A percentile compares a stretch with the other conserved stretches of the same genome.
Evolutionary conservation across 1,139 yeast species (phyloP).

Genomic region (Lodderomyces oxycetoniae): DNA sequence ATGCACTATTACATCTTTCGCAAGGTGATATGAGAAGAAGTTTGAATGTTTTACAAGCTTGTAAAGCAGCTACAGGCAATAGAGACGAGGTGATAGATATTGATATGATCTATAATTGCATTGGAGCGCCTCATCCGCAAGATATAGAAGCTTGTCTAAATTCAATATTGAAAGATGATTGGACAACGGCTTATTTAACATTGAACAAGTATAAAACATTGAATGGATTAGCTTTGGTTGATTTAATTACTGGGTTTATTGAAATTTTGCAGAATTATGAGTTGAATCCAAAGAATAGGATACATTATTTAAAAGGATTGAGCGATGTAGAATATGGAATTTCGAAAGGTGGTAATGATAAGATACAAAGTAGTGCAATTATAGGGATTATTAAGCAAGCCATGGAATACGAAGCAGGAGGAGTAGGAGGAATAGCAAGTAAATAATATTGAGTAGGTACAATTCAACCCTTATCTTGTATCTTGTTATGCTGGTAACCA

Average conservation of each 20-base stretch:
- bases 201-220: conserved; percentile 56
- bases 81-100: conserved; percentile 52
- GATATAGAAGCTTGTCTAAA: conserved; percentile 75
- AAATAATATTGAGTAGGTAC: background rate
- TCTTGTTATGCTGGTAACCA: too few relatives aligned
- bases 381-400: conserved; percentile 80
- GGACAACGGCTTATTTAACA: conserved; percentile 74
- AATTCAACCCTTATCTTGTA: too few relatives aligned
- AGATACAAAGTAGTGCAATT: conserved; percentile 83
- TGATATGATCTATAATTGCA: conserved; percentile 83
- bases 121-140: conserved; percentile 91
- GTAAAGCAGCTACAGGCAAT: conserved; percentile 63
- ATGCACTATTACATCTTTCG: conserved; percentile 63
- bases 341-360: conserved; percentile 88
- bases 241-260: conserved; percentile 72
- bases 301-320: conserved; percentile 60
- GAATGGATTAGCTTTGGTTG: conserved; percentile 87
- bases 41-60: conserved; percentile 88
- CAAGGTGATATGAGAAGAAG: conserved; percentile 97
- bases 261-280: conserved; percentile 65
- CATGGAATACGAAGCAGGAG: conserved; percentile 25
- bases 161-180: conserved; percentile 78
- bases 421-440: conserved; percentile 2
- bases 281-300: conserved; percentile 57
- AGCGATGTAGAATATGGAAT: conserved; percentile 89